Evolutionary conservation across 2,329 filamentous ascomycete species (phyloP), one percentile per base, ranked within the genome.

Genomic region (Gyromitra esculenta): DNA sequence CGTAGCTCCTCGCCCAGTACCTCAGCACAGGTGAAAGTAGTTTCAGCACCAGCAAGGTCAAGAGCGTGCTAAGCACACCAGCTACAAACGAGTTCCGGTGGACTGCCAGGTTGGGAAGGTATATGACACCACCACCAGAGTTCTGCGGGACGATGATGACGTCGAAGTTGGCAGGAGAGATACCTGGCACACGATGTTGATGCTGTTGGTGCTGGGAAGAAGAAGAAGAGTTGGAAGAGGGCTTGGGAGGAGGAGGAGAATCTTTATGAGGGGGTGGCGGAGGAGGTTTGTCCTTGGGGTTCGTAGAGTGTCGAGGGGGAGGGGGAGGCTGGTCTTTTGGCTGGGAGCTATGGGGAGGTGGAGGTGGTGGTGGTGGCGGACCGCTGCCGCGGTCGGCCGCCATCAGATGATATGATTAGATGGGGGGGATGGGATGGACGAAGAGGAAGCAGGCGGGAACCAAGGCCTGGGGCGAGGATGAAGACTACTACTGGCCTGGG

Each of bases 71-170:
- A 45, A 66, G 75, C 21, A 77, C 74, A n/a, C 80, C 80, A 6
- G 75, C 74, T 11, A 79, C 25, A 39, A 81, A 81, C 1, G 79
- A 81, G 69, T 80, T 80, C 43, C 79, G 70, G 43, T 81, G 75
- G 21, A 78, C 75, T 37, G 77, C 72, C 54, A 81, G 77, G 21
- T 73, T 79, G 39, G 80, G 80, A 52, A 81, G 72, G 65, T 81
- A 81, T 39, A 81, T 60, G 45, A 81, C 77, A 31, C 80, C 80
- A 21, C 79, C 80, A 41, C 80, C 79, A 8, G 73, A 71, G 48
- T 78, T 64, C 41, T 79, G 73, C n/a, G 79, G 80, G 31, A 81
- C 77, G 8, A 81, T 77, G 62, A 80, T 80, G 65, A 80, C 76
- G 68, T 81, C 79, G 57, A 79, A 72, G 18, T 75, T 71, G 45